Conservation (phyloP, 1,284 basidiomycete species). For the Inonotus hispidus region DNA sequence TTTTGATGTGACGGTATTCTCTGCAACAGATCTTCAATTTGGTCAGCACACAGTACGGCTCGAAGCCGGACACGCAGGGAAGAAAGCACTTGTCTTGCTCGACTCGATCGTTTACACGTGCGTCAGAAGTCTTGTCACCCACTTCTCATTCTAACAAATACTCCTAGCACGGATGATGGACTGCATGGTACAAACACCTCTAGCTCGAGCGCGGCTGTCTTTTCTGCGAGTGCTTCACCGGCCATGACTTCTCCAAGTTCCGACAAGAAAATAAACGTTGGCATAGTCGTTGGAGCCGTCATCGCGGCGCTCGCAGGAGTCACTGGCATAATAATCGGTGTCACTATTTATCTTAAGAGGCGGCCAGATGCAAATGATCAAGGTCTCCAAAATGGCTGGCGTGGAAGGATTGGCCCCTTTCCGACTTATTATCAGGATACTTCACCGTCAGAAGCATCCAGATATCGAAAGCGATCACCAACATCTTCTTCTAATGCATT, state of each 20-base stretch:
- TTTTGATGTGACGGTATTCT: constrained; percentile 6
- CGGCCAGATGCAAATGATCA: background rate
- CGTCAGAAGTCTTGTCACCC: background rate
- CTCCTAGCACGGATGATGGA: constrained; percentile 4
- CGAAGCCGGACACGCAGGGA: constrained; percentile 6
- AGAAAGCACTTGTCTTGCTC: constrained; percentile 11
- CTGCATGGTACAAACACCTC: background rate
- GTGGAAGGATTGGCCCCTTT: background rate
- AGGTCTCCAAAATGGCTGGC: background rate
- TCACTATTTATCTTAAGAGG: background rate
- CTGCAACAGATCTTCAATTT: background rate
- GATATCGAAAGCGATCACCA: background rate
- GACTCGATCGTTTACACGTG: constrained; percentile 16
- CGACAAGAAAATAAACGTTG: background rate
- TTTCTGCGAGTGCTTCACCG: background rate
- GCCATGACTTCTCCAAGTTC: background rate
- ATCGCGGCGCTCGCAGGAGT: background rate
- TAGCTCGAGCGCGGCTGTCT: background rate
- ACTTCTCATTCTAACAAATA: background rate
- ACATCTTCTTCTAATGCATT: background rate
- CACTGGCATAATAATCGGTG: background rate
- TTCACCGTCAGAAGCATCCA: background rate
- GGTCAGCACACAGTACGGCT: constrained; percentile 1
- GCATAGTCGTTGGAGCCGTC: constrained; percentile 5
- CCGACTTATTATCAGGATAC: background rate